phyloP scores from a whole-genome alignment of 2,329 filamentous ascomycete genomes.

The Fusarium sp. region DNA sequence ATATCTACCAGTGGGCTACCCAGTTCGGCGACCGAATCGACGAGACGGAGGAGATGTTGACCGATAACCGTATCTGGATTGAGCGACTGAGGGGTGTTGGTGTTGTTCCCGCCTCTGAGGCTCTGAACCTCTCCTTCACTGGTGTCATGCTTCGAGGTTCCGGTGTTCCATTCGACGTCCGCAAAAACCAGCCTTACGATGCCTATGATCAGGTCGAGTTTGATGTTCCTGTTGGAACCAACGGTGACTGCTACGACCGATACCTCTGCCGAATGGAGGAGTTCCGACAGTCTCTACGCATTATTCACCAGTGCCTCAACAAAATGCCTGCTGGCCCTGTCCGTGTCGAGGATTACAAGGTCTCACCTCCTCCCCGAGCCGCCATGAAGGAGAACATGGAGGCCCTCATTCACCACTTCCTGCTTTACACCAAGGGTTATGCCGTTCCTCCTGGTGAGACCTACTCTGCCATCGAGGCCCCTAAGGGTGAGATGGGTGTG shows the following conservation, averaged over 20 bases:
- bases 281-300: slow-evolving; percentile 97
- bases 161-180: slow-evolving; percentile 94
- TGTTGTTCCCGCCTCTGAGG: slow-evolving; percentile 90
- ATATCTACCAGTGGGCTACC: slow-evolving; percentile 99
- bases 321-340: slow-evolving; percentile 97
- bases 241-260: slow-evolving; percentile 99
- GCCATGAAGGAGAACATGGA: slow-evolving; percentile 99
- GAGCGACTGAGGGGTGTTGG: slow-evolving; percentile 91
- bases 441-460: slow-evolving; percentile 97
- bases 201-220: slow-evolving; percentile 99
- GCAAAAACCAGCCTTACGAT: slow-evolving; percentile 97
- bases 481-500: slow-evolving; percentile 99
- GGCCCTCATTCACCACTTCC: slow-evolving; percentile 98
- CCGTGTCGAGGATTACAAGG: slow-evolving; percentile 98
- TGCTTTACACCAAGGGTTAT: slow-evolving; percentile 99
- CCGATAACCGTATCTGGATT: slow-evolving; percentile 99
- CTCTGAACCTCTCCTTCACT: slow-evolving; percentile 96
- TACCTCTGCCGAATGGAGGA: slow-evolving; percentile 99
- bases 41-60: slow-evolving; percentile 98
- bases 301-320: slow-evolving; percentile 98
- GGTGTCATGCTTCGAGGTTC: slow-evolving; percentile 98
- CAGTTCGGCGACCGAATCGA: slow-evolving; percentile 99
- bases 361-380: slow-evolving; percentile 91
- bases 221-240: slow-evolving; percentile 94
- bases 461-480: slow-evolving; percentile 98